Evolutionary conservation across 768 basidiomycete genomes (phyloP), one percentile per base, ranked within the genome.

Genomic region (Daedalea quercina): DNA sequence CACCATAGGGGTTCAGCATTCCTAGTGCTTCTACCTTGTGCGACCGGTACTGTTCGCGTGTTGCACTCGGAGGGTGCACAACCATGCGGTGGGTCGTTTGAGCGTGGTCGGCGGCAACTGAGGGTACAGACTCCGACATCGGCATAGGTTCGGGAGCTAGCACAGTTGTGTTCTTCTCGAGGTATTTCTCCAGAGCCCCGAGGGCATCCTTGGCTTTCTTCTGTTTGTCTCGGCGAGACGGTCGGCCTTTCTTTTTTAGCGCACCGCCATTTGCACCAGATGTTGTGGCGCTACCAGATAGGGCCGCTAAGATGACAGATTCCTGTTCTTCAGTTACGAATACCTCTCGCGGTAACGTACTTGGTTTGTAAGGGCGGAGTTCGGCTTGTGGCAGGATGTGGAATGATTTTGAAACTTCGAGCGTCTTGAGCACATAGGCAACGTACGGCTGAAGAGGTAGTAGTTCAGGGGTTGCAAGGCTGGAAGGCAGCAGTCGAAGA

Each of bases 281-380:
- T 1, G 48, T 43, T 19, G 35, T 35, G 17, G 17, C 37, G 2
- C 24, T 47, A 17, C 24, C 40, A 12, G 47, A 9, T 12, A 44
- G 31, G 23, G 43, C 23, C 3, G 51, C 45, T 2, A 52, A 44
- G 11, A 62, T 51, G 22, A 65, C 55, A 2, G 57, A 56, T 3
- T 64, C 53, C 2, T 50, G 63, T 0, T 44, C 60, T 24, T 76
- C 76, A 55, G 72, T 72, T 1, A 75, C 65, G 51, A 80, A 79
- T n/a, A 80, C 68, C 58, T 90, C 88, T 23, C 87, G 77, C 17
- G 89, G 89, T 6, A 91, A 69, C 23, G 68, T 67, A n/a, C 81
- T 75, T 3, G 87, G 88, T 60, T 78, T 81, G 61, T 78, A 69
- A 0, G 85, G 69, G 23, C 69, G 66, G 9, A 77, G 57, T 3